Base-by-base conservation (phyloP, 768 basidiomycete genomes). In the Trametes cubensis region DNA sequence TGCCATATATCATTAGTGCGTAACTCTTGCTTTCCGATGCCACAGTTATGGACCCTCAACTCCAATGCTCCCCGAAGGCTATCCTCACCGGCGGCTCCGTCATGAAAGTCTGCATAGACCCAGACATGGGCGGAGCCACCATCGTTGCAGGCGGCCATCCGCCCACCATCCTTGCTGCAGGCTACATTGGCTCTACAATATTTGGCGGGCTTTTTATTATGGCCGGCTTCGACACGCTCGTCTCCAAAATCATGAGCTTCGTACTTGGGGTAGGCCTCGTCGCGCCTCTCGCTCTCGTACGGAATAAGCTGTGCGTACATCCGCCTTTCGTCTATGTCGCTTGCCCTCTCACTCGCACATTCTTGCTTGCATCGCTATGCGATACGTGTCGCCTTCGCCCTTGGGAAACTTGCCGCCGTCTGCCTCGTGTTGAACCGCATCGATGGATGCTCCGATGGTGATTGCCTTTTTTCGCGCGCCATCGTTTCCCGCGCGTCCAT, bases 241-340 rank as follows among this genome's bases (percentile, higher is more conserved):
- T 93, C 14, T 89, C 94, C 38, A 98, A 98, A 75, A 85, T 97
- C 60, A 84, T 94, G 74, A 95, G 94, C 76, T 94, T 95, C 69
- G 87, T 95, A 55, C 82, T 96, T 53, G 95, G 86, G 38, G 81
- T 97, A 38, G 95, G 94, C 17, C 77, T 98, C 26, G 75, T 96
- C n/a, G 83, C 89, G 30, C 95, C 95, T 0, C 79, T 96, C 49
- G 84, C 87, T 15, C 86, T 95, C 28, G 93, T 95, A 40, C 83
- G 93, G 61, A 92, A 95, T 71, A 95, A 95, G 80, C 68, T 96
- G 94, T 95, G 71, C 71, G 90, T 80, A 41, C 18, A 23, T 25
- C 15, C 20, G 14, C 41, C 28, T 25, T 10, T 26, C 25, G 20
- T 14, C 46, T 52, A 45, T 53, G 58, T 30, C n/a, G 51, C 49